Evolutionary conservation across 306 rosid species (phyloP), one percentile per base, ranked within the genome.

Genomic region (Adenanthera pavonina): DNA sequence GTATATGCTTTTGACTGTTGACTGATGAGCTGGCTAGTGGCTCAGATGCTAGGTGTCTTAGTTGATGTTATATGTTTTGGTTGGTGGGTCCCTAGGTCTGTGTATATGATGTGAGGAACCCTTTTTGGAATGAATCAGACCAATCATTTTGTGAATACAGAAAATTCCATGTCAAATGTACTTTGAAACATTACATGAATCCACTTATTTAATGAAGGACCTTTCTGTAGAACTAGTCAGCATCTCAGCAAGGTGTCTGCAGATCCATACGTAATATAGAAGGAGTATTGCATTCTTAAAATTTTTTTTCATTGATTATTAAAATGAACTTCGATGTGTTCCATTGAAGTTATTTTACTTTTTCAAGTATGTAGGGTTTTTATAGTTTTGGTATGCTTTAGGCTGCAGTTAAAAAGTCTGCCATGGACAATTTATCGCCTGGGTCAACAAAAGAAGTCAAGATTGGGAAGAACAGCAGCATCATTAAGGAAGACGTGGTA

Each of bases 381-480:
- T 73, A 69, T 78, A 25, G 33, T 60, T 80, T 53, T 78, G 70
- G 74, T 81, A 48, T 75, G 81, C 77, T 88, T 34, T 86, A 92
- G 97, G 94, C 74, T 91, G 85, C 74, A 47, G 84, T 84, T 64
- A 89, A 89, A 86, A 92, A 83, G 79, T 76, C 85, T 38, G 49
- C 68, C 46, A 86, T 36, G 78, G 94, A 91, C 76, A 97, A 89
- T 86, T 82, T 92, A 81, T 92, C 97, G 20, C 87, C 90, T 41
- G 97, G 94, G 65, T 92, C 94, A 94, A 86, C 82, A 71, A 84
- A 85, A 82, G 93, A 91, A 87, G 80, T 87, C 78, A 91, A 83
- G 88, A 86, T 84, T 71, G 83, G 60, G 80, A 84, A 78, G 87
- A 84, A 48, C 33, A 20, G 73, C 69, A 78, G 71, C 36, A 87